These are phyloP conservation scores for Nicotiana benthamiana DNA, from an alignment of 257 asterid genomes.

Conservation along the genomic window DNA sequence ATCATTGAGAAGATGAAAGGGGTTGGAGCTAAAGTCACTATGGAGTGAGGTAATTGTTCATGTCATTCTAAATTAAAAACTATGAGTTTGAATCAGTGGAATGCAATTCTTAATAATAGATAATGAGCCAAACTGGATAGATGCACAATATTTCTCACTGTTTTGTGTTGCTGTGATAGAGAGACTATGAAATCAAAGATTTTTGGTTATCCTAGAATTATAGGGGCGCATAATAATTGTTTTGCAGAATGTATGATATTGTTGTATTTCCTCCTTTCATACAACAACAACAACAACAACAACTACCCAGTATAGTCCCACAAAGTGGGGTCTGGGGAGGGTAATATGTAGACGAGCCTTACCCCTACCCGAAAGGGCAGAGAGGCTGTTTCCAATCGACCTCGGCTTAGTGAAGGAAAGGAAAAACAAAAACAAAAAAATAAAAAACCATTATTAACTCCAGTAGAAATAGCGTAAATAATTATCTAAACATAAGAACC, in stretches of 20 bases:
- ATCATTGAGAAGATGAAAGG: constrained; percentile 77
- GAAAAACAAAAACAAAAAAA: no score
- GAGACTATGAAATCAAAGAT: not conserved
- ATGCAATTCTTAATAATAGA: not conserved
- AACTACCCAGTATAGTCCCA: no score
- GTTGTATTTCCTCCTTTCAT: not conserved
- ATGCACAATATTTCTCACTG: not conserved
- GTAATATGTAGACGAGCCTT: no score
- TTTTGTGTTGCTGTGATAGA: not conserved
- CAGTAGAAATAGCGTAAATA: no score
- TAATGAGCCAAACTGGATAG: not conserved
- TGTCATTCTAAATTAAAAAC: not conserved
- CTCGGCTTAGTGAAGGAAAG: no score
- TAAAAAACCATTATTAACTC: no score
- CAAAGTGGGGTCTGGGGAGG: no score
- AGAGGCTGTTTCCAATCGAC: no score
- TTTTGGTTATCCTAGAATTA: not conserved
- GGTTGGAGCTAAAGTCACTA: constrained; percentile 66
- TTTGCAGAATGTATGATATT: not conserved
- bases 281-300: no score
- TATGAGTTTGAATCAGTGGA: not conserved
- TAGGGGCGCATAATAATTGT: not conserved
- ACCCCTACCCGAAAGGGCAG: no score
- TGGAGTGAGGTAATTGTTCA: constrained; percentile 66
- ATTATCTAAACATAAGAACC: no score